Base-by-base conservation (phyloP, 768 basidiomycete species). In the Kwoniella sp. region DNA sequence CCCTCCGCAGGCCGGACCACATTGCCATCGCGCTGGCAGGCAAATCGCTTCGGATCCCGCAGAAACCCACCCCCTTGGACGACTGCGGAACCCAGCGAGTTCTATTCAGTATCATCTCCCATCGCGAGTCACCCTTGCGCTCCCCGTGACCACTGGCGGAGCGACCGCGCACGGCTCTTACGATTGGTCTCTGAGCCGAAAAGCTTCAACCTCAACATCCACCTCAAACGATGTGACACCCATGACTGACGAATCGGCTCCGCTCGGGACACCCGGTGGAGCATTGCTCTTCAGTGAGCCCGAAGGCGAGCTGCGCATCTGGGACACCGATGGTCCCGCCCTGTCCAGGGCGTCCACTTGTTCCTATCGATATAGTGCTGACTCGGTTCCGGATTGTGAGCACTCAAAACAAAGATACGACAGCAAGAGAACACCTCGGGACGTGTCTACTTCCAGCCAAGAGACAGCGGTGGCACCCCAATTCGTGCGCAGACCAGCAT, bases 181-280 rank as follows among this genome's bases (percentile, higher is more conserved):
- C 20, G 46, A 38, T 26, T 53, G 51, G 51, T 36, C 43, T 10
- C 25, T 53, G 33, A 45, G 36, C 26, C 51, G 51, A 7, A 53
- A 53, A 23, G 20, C 36, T 2, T 53, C 51, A 8, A 37, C 43
- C 15, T 46, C 42, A 23, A 46, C 51, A 9, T 28, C 44, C 22
- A 33, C 43, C 12, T 46, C 43, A 5, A 46, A 43, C 15, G 37
- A 29, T 15, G 40, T 46, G 37, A 45, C 51, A 5, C 43, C 42
- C 20, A 39, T 31, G 5, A 53, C 51, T 5, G 51, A 53, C 8
- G 51, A 53, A 26, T 53, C 51, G 11, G 44, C 43, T 4, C 37
- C 26, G 25, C 26, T 53, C 19, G 44, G 32, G 17, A 45, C 51
- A 7, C 51, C 51, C n/a, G n/a, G n/a, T n/a, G n/a, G 9, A 43